These are phyloP conservation scores for Neolentinus lepideus DNA, from an alignment of 1,284 basidiomycete genomes.

Conservation along the genomic window DNA sequence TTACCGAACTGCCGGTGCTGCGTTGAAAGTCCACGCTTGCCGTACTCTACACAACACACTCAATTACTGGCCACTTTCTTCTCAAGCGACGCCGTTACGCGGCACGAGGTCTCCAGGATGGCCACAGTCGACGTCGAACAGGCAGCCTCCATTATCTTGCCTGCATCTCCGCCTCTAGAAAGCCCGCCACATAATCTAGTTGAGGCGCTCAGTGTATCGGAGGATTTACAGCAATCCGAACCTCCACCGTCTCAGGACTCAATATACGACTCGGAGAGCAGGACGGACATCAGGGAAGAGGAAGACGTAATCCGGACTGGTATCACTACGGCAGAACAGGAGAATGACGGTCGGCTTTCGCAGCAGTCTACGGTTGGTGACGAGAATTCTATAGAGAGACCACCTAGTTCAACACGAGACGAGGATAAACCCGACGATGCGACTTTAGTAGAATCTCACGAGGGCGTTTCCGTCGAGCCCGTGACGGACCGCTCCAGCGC, in stretches of 20 bases:
- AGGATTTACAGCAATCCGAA: neutral
- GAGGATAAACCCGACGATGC: neutral
- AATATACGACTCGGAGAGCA: neutral
- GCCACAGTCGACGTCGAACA: constrained; percentile 17
- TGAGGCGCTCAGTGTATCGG: constrained; percentile 7
- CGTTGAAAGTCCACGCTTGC: neutral
- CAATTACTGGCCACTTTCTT: neutral
- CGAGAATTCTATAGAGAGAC: neutral
- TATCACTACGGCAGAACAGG: neutral
- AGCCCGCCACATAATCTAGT: constrained; percentile 11
- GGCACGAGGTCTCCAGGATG: constrained; percentile 12
- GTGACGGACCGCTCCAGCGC: neutral
- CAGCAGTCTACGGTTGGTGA: neutral
- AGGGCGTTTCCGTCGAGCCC: neutral
- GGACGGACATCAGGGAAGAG: neutral
- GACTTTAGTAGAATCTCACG: neutral
- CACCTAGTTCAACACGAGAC: neutral
- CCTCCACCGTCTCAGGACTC: neutral
- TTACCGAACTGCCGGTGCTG: neutral
- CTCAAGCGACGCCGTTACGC: neutral
- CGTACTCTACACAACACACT: neutral
- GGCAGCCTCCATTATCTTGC: constrained; percentile 18
- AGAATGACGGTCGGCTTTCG: neutral
- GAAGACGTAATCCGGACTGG: neutral
- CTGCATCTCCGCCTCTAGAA: constrained; percentile 19